Percentiles rank a stretch among this genome's conserved stretches.
Evolutionary conservation across 805 yeast genomes (phyloP).

Genomic region (Barnettozyma populi): DNA sequence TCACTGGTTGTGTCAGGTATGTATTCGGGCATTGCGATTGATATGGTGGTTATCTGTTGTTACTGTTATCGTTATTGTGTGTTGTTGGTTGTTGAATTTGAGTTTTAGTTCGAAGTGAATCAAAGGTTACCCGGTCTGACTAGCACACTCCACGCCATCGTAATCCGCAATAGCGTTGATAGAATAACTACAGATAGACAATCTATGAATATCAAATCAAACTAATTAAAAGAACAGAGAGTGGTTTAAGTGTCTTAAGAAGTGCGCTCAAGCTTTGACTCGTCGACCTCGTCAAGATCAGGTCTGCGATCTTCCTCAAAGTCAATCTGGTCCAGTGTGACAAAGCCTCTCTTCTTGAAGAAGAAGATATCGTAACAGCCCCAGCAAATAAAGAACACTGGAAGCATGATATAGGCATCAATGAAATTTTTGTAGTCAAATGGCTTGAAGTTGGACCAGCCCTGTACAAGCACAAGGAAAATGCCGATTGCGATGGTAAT

Average conservation of each 20-base stretch:
- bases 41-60: neutral
- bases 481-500: constrained; percentile 34
- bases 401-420: constrained; percentile 60
- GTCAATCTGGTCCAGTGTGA: constrained; percentile 40
- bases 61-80: neutral
- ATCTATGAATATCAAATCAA: neutral
- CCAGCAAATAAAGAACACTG: constrained; percentile 46
- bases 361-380: constrained; percentile 35
- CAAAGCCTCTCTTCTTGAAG: constrained; percentile 33
- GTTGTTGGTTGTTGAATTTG: neutral
- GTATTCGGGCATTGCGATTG: neutral
- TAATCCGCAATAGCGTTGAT: too few relatives aligned
- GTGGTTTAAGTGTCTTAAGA: neutral
- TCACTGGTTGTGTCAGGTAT: neutral
- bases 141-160: too few relatives aligned
- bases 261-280: constrained; percentile 1
- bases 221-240: neutral
- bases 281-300: constrained; percentile 26
- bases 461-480: constrained; percentile 40
- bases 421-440: constrained; percentile 44
- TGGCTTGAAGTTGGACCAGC: constrained; percentile 46
- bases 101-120: too few relatives aligned
- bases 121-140: too few relatives aligned
- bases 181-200: neutral
- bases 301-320: constrained; percentile 44